Base-by-base conservation (phyloP, 306 rosid genomes). In the Glycine latifolia region DNA sequence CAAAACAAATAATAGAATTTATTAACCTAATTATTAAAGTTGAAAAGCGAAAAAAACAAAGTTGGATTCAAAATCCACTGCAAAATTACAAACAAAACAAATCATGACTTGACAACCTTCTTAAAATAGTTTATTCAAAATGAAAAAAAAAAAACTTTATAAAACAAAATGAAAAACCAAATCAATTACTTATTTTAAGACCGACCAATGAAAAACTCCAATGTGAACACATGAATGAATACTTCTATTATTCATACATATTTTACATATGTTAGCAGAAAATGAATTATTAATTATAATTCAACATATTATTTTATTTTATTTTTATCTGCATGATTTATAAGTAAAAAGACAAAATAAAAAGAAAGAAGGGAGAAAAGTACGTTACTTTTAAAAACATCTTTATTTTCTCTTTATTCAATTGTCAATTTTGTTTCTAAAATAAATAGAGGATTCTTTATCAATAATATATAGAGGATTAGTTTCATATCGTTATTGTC, bases 21-120 rank as follows among this genome's bases (percentile, higher is more conserved):
- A 6, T 37, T 14, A 41, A 67, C 11, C 26, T 43, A 68, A 71
- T 71, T 71, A 72, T 72, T 53, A 53, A 72, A 72, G 44, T 41
- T 35, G 49, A 35, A 35, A 31, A 35, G 12, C n/a, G 50, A 53
- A 53, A 33, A n/a, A 26, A 39, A 39, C 77, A 53, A 72, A 72
- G n/a, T 33, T 71, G 47, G 12, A 50, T 26, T 70, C 59, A 70
- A 48, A 71, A 49, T 65, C 49, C 52, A 8, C 52, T 7, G 72
- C 72, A n/a, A 47, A 46, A 47, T 5, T 16, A 47, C 33, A 67
- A 46, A 47, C 62, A 52, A 13, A 71, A 49, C 61, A 50, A 71
- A 70, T 9, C 56, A 20, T 0, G 46, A 26, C 31, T 26, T 31
- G 46, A 71, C 47, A 49, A 20, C 61, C 20, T 50, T 71, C 76